These are phyloP conservation scores for Alisma plantagoaquatica DNA, from an alignment of 106 monocot genomes.

Conservation along the genomic window DNA sequence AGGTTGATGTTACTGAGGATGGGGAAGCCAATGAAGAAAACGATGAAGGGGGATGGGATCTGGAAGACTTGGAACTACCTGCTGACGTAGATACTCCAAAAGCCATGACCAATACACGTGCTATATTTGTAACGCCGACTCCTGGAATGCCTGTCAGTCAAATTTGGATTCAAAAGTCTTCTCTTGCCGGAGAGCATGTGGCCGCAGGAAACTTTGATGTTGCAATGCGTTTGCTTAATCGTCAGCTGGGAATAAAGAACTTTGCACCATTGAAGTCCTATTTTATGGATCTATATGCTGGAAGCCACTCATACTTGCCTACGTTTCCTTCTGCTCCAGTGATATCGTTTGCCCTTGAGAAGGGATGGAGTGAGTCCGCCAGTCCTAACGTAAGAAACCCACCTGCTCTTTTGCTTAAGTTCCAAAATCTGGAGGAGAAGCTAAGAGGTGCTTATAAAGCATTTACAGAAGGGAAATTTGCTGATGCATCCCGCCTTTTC, in stretches of 20 bases:
- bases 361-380: conserved; percentile 71
- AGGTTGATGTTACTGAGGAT: conserved; percentile 31
- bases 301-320: conserved; percentile 54
- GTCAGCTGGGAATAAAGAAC: conserved; percentile 76
- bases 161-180: conserved; percentile 84
- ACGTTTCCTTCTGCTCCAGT: conserved; percentile 47
- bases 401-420: conserved; percentile 57
- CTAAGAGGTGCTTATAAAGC: conserved; percentile 52
- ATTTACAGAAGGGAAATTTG: conserved; percentile 53
- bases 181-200: conserved; percentile 74
- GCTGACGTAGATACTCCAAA: conserved; percentile 48
- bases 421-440: conserved; percentile 72
- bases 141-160: conserved; percentile 81
- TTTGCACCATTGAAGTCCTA: conserved; percentile 55
- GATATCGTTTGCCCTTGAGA: conserved; percentile 53
- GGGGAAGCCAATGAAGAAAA: conserved; percentile 46
- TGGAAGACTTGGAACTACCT: conserved; percentile 74
- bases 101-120: conserved; percentile 13
- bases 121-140: conserved; percentile 53
- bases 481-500: conserved; percentile 60
- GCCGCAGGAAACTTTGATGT: conserved; percentile 78
- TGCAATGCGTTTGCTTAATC: conserved; percentile 66
- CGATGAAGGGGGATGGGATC: conserved; percentile 80
- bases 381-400: conserved; percentile 62
- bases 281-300: conserved; percentile 55